These are phyloP conservation scores for Lachnellula suecica DNA, from an alignment of 2,329 filamentous ascomycete genomes.

Conservation along the genomic window DNA sequence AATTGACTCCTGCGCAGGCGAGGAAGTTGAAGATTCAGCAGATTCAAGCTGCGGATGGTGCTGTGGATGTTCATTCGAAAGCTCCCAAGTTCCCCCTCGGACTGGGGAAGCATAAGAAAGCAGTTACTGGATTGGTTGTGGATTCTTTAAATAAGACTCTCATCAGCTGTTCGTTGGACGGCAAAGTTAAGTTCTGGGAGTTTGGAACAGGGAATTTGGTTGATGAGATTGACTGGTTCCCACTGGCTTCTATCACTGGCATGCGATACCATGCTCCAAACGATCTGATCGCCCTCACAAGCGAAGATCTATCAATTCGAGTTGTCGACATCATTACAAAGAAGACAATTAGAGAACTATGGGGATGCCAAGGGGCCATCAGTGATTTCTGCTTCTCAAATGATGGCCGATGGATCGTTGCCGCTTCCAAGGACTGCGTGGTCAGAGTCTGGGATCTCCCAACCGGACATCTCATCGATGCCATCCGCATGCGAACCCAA, in stretches of 20 bases:
- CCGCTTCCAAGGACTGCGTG: constrained; percentile 76
- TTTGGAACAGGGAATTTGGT: constrained; percentile 79
- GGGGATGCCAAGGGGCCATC: constrained; percentile 72
- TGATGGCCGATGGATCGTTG: constrained; percentile 91
- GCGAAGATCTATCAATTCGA: constrained; percentile 84
- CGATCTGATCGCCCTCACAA: constrained; percentile 84
- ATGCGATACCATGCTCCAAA: constrained; percentile 80
- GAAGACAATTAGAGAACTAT: constrained; percentile 89
- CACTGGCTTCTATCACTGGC: constrained; percentile 71
- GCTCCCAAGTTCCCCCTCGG: constrained; percentile 34
- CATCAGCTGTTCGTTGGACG: constrained; percentile 85
- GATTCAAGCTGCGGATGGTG: constrained; percentile 36
- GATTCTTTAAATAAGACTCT: constrained; percentile 87
- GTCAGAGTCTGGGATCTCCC: constrained; percentile 93
- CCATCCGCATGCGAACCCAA: constrained; percentile 74
- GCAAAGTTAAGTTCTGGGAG: constrained; percentile 97
- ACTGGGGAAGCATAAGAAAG: constrained; percentile 73
- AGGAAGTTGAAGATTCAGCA: constrained; percentile 71
- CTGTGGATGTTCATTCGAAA: constrained; percentile 17
- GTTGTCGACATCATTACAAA: constrained; percentile 89
- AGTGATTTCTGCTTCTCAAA: constrained; percentile 88
- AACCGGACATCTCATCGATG: constrained; percentile 92
- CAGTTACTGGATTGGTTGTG: constrained; percentile 82
- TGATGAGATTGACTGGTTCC: constrained; percentile 81
- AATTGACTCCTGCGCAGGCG: constrained; percentile 74